Conservation (phyloP, 352 stramenopile genomes). For the Phytophthora cryptogea region DNA sequence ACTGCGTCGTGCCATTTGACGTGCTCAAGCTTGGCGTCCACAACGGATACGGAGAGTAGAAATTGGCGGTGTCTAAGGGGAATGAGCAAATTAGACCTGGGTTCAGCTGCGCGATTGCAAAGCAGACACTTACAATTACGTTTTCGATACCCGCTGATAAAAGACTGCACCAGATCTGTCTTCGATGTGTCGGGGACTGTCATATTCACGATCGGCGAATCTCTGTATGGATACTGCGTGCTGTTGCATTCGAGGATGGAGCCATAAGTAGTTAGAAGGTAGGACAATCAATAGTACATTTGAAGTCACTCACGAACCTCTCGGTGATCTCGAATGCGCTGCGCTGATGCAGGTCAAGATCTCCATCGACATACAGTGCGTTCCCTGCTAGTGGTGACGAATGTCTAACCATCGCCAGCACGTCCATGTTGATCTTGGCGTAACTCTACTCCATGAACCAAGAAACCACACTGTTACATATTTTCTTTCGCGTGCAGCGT, state of each 20-base stretch:
- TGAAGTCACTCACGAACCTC: slow-evolving; percentile 28
- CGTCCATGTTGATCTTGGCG: slow-evolving; percentile 72
- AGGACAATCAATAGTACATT: neutral
- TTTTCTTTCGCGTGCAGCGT: neutral
- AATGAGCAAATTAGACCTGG: neutral
- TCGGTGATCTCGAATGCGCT: slow-evolving; percentile 47
- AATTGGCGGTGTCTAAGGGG: slow-evolving; percentile 38
- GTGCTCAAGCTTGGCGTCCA: slow-evolving; percentile 43
- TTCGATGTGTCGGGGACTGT: slow-evolving; percentile 36
- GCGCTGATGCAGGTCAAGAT: slow-evolving; percentile 62
- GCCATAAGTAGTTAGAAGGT: neutral
- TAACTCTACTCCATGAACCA: slow-evolving; percentile 27
- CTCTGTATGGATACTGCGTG: slow-evolving; percentile 38
- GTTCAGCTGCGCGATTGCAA: neutral
- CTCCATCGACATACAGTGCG: slow-evolving; percentile 54
- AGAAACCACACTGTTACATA: neutral
- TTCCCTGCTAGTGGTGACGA: slow-evolving; percentile 42
- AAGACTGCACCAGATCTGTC: slow-evolving; percentile 42
- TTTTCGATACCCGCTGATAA: slow-evolving; percentile 43
- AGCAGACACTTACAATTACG: slow-evolving; percentile 48
- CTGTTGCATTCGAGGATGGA: slow-evolving; percentile 16
- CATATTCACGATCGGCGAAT: slow-evolving; percentile 49
- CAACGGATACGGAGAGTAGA: slow-evolving; percentile 42
- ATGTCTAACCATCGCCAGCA: slow-evolving; percentile 44
- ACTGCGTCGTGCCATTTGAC: slow-evolving; percentile 17